phyloP scores from a whole-genome alignment of 2,329 filamentous ascomycete genomes.

The Pseudogymnoascus sp. region DNA sequence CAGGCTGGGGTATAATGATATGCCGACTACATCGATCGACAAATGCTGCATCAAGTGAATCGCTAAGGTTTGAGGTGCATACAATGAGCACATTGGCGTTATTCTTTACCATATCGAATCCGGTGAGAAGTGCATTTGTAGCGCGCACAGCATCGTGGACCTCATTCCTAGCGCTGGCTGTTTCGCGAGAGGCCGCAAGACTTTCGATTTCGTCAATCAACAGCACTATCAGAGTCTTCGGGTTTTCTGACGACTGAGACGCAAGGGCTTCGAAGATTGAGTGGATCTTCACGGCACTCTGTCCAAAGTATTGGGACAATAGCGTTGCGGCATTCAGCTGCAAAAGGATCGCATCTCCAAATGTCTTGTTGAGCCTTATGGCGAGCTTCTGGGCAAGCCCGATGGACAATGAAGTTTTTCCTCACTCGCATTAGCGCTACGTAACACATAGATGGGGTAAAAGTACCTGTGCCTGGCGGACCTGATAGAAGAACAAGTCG shows the following conservation, averaged over 20 bases:
- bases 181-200: constrained; percentile 25
- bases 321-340: constrained; percentile 40
- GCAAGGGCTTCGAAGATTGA: constrained; percentile 37
- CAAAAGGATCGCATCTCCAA: constrained; percentile 33
- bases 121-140: constrained; percentile 29
- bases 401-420: constrained; percentile 90
- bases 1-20: constrained; percentile 20
- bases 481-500: constrained; percentile 89
- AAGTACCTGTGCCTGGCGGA: constrained; percentile 68
- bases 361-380: constrained; percentile 36
- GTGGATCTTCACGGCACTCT: constrained; percentile 38
- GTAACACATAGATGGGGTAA: no score
- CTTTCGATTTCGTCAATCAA: constrained; percentile 31
- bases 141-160: constrained; percentile 27
- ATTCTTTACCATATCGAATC: constrained; percentile 22
- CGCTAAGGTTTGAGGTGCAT: constrained; percentile 27
- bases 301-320: constrained; percentile 43
- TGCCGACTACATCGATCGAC: constrained; percentile 25
- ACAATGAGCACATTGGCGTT: constrained; percentile 26
- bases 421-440: background rate
- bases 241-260: constrained; percentile 20
- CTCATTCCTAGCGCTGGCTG: constrained; percentile 21
- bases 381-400: constrained; percentile 65
- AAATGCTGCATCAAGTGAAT: constrained; percentile 27
- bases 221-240: constrained; percentile 24